Percentiles rank a stretch among this genome's conserved stretches.
These are phyloP conservation scores for Pichia scutulata DNA, from an alignment of 805 yeast genomes.

Conservation along the genomic window DNA sequence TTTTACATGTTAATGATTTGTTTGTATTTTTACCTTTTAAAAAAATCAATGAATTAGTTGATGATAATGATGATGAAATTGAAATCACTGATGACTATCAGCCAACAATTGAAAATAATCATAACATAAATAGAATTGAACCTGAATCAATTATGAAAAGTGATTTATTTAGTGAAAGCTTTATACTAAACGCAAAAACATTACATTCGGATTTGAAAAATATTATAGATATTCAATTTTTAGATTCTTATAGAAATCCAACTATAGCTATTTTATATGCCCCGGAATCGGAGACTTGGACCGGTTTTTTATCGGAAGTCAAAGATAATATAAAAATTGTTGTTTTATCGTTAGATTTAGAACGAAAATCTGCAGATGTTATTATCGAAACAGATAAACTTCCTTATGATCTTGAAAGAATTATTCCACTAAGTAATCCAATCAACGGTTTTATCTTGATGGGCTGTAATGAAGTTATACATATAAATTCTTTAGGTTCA, in stretches of 20 bases:
- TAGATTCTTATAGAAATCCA: constrained; percentile 73
- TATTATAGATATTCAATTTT: constrained; percentile 63
- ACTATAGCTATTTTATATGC: constrained; percentile 39
- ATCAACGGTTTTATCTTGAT: constrained; percentile 60
- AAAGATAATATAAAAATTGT: constrained; percentile 58
- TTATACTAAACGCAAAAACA: constrained; percentile 47
- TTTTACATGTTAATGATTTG: constrained; percentile 56
- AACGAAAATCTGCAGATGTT: constrained; percentile 50
- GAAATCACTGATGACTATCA: constrained; percentile 15
- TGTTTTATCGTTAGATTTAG: constrained; percentile 62
- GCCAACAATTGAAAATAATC: constrained; percentile 8
- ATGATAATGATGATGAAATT: constrained; percentile 14
- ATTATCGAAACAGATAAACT: constrained; percentile 57
- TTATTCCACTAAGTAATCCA: constrained; percentile 59
- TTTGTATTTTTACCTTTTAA: constrained; percentile 66
- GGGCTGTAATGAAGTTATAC: constrained; percentile 72
- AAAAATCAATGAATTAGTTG: constrained; percentile 31
- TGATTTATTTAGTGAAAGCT: constrained; percentile 44
- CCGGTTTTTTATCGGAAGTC: constrained; percentile 55
- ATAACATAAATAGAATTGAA: constrained; percentile 1
- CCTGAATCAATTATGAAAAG: constrained; percentile 11
- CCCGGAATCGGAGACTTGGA: constrained; percentile 50
- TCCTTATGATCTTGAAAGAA: constrained; percentile 65
- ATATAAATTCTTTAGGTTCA: constrained; percentile 73
- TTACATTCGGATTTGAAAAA: constrained; percentile 51